Conservation (phyloP, 2,329 filamentous ascomycete genomes). For the Chlorencoelia australis region DNA sequence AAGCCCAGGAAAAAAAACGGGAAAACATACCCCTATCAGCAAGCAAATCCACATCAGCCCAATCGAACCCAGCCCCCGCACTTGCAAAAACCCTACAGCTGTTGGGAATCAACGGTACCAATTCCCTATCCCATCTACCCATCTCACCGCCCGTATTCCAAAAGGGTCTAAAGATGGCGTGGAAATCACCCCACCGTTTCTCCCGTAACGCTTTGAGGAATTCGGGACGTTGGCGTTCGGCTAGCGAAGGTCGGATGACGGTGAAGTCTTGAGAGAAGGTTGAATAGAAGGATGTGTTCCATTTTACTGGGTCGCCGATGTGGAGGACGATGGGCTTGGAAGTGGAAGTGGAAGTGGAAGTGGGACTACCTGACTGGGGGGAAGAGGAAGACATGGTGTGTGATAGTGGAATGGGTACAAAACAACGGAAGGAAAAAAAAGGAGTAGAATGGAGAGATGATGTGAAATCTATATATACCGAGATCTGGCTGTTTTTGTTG, state of each 20-base stretch:
- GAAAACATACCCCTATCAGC: constrained; percentile 38
- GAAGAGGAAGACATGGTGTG: too few species aligned
- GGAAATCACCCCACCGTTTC: constrained; percentile 44
- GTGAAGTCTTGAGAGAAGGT: constrained; percentile 32
- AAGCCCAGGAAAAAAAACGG: not conserved
- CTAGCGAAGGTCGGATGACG: constrained; percentile 39
- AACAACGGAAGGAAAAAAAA: too few species aligned
- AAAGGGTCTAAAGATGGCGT: constrained; percentile 44
- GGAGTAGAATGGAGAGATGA: too few species aligned
- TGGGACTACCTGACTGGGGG: too few species aligned
- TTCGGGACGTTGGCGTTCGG: constrained; percentile 40
- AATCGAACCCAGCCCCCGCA: constrained; percentile 54
- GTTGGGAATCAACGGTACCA: constrained; percentile 43
- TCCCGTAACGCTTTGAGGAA: constrained; percentile 41
- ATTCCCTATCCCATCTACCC: constrained; percentile 50
- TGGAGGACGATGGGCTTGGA: constrained; percentile 24
- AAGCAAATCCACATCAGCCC: constrained; percentile 49
- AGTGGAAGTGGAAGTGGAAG: not conserved
- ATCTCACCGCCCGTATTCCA: constrained; percentile 58
- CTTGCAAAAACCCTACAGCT: constrained; percentile 47
- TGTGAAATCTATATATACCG: too few species aligned
- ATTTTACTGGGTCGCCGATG: constrained; percentile 27
- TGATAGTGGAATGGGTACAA: too few species aligned
- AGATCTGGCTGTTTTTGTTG: too few species aligned
- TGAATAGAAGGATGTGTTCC: constrained; percentile 21